These are phyloP conservation scores for Striga hermonthica DNA, from an alignment of 305 asterid species.

Conservation along the genomic window DNA sequence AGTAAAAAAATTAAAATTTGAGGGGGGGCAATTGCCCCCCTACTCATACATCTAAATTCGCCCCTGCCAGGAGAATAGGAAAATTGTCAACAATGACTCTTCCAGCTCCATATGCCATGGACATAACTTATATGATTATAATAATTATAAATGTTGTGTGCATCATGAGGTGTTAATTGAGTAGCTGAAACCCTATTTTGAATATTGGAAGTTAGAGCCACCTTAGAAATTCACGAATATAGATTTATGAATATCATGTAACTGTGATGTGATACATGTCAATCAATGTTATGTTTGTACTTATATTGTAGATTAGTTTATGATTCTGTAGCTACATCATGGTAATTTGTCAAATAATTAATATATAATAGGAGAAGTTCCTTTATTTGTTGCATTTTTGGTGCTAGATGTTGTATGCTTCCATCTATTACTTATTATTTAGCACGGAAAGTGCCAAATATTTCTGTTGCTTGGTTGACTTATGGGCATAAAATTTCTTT, in stretches of 20 bases:
- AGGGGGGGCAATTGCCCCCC: too few relatives aligned
- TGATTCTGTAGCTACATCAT: slow-evolving; percentile 5
- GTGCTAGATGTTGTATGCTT: slow-evolving; percentile 3
- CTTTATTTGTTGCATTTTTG: slow-evolving; percentile 15
- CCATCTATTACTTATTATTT: slow-evolving; percentile 11
- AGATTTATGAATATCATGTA: background rate
- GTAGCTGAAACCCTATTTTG: background rate
- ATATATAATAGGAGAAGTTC: background rate
- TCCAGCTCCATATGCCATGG: too few relatives aligned
- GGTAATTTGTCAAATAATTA: background rate
- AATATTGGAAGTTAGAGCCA: background rate
- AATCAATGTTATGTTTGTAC: background rate
- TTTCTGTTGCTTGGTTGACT: slow-evolving; percentile 25
- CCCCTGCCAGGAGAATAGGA: too few relatives aligned
- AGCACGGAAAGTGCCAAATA: slow-evolving; percentile 10
- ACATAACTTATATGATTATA: background rate
- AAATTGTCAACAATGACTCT: too few relatives aligned
- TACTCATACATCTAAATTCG: too few relatives aligned
- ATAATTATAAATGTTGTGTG: background rate
- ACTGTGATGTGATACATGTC: background rate
- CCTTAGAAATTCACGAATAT: background rate
- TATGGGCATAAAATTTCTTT: slow-evolving; percentile 20
- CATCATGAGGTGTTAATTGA: background rate
- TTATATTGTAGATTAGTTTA: background rate
- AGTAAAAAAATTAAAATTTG: too few relatives aligned